Evolutionary conservation across 345 rosid genomes (phyloP).

Genomic region (Boechera retrofracta): DNA sequence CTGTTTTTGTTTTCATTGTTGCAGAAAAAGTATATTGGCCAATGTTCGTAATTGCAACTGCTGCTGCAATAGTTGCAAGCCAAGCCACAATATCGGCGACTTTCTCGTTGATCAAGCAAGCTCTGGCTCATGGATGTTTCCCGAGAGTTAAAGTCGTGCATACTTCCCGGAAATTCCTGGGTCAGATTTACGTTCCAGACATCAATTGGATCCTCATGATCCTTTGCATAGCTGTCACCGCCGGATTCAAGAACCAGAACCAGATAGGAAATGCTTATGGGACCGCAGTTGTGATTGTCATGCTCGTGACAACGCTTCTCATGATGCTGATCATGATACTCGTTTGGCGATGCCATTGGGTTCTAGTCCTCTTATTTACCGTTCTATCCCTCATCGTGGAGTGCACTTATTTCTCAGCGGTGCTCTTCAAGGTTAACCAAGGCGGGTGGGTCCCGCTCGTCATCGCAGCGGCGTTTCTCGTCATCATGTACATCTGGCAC

Average conservation of each 20-base stretch:
- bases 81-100: slow-evolving; percentile 90
- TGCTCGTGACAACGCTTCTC: slow-evolving; percentile 79
- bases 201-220: slow-evolving; percentile 85
- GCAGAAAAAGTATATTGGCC: slow-evolving; percentile 70
- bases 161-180: slow-evolving; percentile 72
- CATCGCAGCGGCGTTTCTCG: slow-evolving; percentile 68
- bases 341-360: slow-evolving; percentile 81
- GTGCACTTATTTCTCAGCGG: slow-evolving; percentile 72
- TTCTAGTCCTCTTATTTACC: slow-evolving; percentile 63
- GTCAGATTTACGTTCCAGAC: slow-evolving; percentile 89
- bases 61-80: slow-evolving; percentile 85
- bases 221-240: slow-evolving; percentile 73
- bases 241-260: slow-evolving; percentile 75
- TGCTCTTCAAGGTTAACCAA: slow-evolving; percentile 73
- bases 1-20: slow-evolving; percentile 23
- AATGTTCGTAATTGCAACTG: slow-evolving; percentile 66
- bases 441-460: slow-evolving; percentile 90
- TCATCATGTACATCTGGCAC: slow-evolving; percentile 77
- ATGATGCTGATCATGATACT: slow-evolving; percentile 78
- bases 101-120: slow-evolving; percentile 87
- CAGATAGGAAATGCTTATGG: slow-evolving; percentile 89
- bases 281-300: slow-evolving; percentile 80
- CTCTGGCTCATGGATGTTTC: slow-evolving; percentile 81
- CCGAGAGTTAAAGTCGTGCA: slow-evolving; percentile 90
- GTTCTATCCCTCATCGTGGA: slow-evolving; percentile 60